Conservation (phyloP, 177 flowering plant species). For the Vitis hybrid region DNA sequence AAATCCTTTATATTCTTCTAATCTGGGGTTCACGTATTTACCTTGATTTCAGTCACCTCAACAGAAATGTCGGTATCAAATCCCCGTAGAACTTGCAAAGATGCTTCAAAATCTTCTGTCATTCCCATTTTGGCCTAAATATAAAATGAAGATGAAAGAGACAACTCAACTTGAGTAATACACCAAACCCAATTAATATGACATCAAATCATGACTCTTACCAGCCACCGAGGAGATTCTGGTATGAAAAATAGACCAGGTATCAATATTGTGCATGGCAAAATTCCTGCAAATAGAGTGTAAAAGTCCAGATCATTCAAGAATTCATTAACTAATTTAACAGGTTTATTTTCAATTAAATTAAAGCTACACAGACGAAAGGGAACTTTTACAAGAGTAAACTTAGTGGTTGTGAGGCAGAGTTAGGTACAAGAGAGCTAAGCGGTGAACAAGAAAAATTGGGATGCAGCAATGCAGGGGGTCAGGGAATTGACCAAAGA, state of each 20-base stretch:
- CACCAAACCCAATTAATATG: background rate
- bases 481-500: too few species aligned
- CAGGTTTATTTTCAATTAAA: too few species aligned
- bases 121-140: conserved; percentile 94
- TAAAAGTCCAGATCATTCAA: background rate
- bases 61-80: conserved; percentile 83
- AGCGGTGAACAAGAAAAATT: too few species aligned
- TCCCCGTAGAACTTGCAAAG: conserved; percentile 95
- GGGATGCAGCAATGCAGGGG: too few species aligned
- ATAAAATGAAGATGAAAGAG: background rate
- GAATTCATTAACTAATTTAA: background rate
- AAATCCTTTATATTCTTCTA: background rate
- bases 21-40: conserved; percentile 13
- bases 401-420: too few species aligned
- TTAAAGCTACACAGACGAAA: too few species aligned
- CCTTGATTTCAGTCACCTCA: conserved; percentile 82
- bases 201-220: conserved; percentile 25
- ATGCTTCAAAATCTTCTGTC: conserved; percentile 91
- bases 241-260: conserved; percentile 95
- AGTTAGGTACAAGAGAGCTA: too few species aligned
- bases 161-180: background rate
- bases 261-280: conserved; percentile 84
- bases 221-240: conserved; percentile 98
- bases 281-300: conserved; percentile 55
- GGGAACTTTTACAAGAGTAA: too few species aligned